Evolutionary conservation across 2,329 filamentous ascomycete genomes (phyloP), one percentile per base, ranked within the genome.

Genomic region (Pseudodiploospora longispora): DNA sequence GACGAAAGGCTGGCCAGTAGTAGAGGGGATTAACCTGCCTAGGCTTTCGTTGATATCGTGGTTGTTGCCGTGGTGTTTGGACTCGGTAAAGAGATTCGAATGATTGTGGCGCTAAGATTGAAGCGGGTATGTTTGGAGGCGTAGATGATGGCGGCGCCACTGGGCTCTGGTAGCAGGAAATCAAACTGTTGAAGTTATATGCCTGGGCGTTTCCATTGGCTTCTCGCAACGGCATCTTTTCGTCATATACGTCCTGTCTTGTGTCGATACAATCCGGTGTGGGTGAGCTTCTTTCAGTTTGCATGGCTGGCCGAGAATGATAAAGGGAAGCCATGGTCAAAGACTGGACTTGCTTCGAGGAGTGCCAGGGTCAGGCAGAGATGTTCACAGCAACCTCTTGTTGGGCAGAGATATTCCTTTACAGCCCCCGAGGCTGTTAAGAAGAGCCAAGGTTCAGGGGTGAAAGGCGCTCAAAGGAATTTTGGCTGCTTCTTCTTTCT

Each of bases 1-100:
- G 76, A 47, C 76, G 72, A 55, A 84, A 85, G 49, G 80, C 74
- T 10, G 74, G 72, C 52, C 78, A 78, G 45, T 75, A 70, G 55
- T 79, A 79, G 52, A 83, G 73, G 38, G 80, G 78, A 61, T 83
- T 82, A 54, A 69, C 59, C 42, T 61, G 59, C 46, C 67, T 65
- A 29, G 57, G 48, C 48, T 62, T 59, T 34, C 64, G 57, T 42
- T 62, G 62, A 38, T 56, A 60, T 30, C 61, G 56, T 46, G 61
- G 53, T 53, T 65, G 64, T 34, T 64, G 63, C 38, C 63, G 60
- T 39, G 63, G 59, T 34, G 62, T 61, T 40, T 59, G 61, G n/a
- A 61, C 54, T 30, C 64, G 57, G 50, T 66, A 66, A 19, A 67
- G 59, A 52, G 57, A 65, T 49, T 67, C 64, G 43, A 66, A 64